phyloP scores from a whole-genome alignment of 495 filamentous ascomycete genomes.

The Penicillium antarcticum region DNA sequence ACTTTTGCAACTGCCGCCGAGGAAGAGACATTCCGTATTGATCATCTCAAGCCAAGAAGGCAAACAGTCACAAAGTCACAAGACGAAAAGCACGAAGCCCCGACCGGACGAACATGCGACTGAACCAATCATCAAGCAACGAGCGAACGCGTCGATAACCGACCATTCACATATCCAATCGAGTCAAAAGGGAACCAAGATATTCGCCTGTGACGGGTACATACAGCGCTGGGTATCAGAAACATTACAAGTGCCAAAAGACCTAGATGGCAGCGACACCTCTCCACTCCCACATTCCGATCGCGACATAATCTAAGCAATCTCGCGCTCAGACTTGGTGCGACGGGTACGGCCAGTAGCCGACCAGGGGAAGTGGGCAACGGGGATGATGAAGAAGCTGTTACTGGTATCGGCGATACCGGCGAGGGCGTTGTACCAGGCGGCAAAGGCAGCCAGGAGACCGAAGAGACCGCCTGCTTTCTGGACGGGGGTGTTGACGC shows the following conservation, averaged over 20 bases:
- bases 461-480: conserved; percentile 88
- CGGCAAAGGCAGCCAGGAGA: conserved; percentile 81
- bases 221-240: conserved; percentile 38
- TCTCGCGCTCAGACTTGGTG: conserved; percentile 42
- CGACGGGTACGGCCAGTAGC: conserved; percentile 71
- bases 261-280: too few species aligned
- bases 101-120: background rate
- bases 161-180: background rate
- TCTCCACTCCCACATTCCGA: conserved; percentile 1
- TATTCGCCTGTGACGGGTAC: background rate
- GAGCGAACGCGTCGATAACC: conserved; percentile 5
- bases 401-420: conserved; percentile 85
- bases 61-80: conserved; percentile 4
- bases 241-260: conserved; percentile 22
- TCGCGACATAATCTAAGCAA: conserved; percentile 23
- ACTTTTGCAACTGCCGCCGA: conserved; percentile 7
- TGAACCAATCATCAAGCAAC: background rate
- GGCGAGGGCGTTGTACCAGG: conserved; percentile 96
- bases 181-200: background rate
- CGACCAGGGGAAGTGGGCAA: conserved; percentile 96
- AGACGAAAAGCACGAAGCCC: background rate
- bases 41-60: background rate
- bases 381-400: conserved; percentile 95
- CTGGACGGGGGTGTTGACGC: conserved; percentile 50
- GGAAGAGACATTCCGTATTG: background rate